Percentiles rank a stretch among this genome's conserved stretches.
Evolutionary conservation across 2,329 filamentous ascomycete genomes (phyloP).

Genomic region (Kalmusia sp.): DNA sequence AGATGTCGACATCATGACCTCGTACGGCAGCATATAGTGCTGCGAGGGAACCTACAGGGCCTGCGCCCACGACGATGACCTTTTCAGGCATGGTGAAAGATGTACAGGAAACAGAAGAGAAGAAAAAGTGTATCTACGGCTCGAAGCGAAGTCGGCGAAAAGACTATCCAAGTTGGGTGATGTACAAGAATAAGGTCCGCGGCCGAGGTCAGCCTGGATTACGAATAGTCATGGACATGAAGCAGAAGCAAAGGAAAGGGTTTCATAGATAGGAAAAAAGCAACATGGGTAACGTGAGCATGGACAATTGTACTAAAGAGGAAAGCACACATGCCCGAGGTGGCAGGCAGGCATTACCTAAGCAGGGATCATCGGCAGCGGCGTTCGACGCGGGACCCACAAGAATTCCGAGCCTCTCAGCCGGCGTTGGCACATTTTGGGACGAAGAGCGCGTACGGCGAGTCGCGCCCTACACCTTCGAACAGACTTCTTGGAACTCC

Average conservation of each 20-base stretch:
- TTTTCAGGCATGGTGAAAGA: conserved; percentile 60
- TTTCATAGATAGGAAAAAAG: not conserved
- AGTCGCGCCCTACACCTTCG: not conserved
- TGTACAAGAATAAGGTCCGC: not conserved
- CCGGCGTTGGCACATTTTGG: conserved; percentile 1
- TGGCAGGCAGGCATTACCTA: not conserved
- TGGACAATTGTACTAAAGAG: not conserved
- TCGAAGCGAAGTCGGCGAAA: not conserved
- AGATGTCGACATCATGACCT: conserved; percentile 90
- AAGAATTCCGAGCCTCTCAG: not conserved
- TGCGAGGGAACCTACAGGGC: conserved; percentile 90
- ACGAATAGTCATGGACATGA: not conserved
- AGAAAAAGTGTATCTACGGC: conserved; percentile 7
- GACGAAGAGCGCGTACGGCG: not conserved
- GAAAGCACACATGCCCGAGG: conserved; percentile 1
- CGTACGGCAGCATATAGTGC: conserved; percentile 90
- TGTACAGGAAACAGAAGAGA: conserved; percentile 6
- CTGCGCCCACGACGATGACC: conserved; percentile 86
- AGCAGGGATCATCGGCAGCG: not conserved
- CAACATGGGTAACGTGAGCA: conserved; percentile 2
- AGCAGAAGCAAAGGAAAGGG: not conserved
- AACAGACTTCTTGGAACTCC: not conserved
- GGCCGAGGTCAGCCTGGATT: not conserved
- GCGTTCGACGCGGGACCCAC: conserved; percentile 5
- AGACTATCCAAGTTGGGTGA: not conserved